Conservation (phyloP, 2,329 filamentous ascomycete genomes). For the Sporothrix brasiliensis region DNA sequence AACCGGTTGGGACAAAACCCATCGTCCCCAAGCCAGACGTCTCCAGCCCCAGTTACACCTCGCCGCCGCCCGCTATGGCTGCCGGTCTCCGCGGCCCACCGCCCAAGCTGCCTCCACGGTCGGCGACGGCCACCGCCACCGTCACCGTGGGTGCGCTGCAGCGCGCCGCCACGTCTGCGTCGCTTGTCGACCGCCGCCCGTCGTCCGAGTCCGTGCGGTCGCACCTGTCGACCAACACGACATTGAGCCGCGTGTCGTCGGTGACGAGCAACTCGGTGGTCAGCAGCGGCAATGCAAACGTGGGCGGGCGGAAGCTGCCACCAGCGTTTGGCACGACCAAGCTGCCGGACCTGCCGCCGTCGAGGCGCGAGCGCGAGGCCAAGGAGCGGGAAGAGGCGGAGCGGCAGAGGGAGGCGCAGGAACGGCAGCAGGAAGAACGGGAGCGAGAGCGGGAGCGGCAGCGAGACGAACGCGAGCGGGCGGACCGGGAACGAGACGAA, state of each 20-base stretch:
- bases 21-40: conserved; percentile 46
- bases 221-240: conserved; percentile 57
- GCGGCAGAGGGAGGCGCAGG: conserved; percentile 33
- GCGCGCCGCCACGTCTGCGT: conserved; percentile 2
- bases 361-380: conserved; percentile 57
- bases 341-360: conserved; percentile 61
- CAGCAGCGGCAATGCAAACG: not conserved
- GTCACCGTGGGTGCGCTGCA: conserved; percentile 44
- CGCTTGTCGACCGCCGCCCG: conserved; percentile 49
- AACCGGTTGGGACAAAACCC: conserved; percentile 35
- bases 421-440: not conserved
- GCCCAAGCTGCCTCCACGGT: conserved; percentile 56
- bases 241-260: conserved; percentile 52
- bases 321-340: conserved; percentile 60
- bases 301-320: conserved; percentile 53
- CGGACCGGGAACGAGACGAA: not conserved
- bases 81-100: conserved; percentile 42
- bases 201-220: conserved; percentile 63
- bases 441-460: not conserved
- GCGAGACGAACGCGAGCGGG: not conserved
- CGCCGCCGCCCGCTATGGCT: conserved; percentile 45
- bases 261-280: conserved; percentile 50
- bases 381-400: conserved; percentile 41
- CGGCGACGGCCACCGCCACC: conserved; percentile 43
- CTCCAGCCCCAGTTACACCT: conserved; percentile 42